Evolutionary conservation across 345 rosid genomes (phyloP).

Genomic region (Syzygium jambos): DNA sequence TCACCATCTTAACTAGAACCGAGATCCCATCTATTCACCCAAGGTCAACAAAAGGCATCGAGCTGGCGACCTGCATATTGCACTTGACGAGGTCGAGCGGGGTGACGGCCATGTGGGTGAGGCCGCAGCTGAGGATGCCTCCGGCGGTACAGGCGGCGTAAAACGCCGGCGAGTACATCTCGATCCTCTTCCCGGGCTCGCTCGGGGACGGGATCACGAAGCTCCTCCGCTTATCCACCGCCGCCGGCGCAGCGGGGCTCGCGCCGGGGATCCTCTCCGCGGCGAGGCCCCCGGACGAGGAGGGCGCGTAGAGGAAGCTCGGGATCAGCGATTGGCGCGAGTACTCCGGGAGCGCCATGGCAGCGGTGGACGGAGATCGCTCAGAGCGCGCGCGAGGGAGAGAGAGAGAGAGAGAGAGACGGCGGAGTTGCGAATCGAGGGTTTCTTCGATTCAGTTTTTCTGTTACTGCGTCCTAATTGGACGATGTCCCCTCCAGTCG

Average conservation of each 20-base stretch:
- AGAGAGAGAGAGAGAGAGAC: not conserved
- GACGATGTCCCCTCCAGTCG: not conserved
- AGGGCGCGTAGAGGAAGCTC: slow-evolving; percentile 50
- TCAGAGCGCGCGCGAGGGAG: not conserved
- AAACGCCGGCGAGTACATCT: slow-evolving; percentile 82
- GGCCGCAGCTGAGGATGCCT: slow-evolving; percentile 91
- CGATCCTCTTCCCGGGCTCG: slow-evolving; percentile 66
- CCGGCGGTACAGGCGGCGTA: slow-evolving; percentile 89
- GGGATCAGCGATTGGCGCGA: slow-evolving; percentile 51
- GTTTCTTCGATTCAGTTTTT: not conserved
- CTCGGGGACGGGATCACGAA: slow-evolving; percentile 48
- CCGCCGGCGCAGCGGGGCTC: not conserved
- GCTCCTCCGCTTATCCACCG: not conserved
- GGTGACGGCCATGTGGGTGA: slow-evolving; percentile 90
- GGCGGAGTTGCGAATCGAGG: slow-evolving; percentile 1
- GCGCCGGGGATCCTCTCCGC: slow-evolving; percentile 16
- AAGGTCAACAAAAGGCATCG: not conserved
- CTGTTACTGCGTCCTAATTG: not conserved
- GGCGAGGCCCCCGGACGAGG: slow-evolving; percentile 25
- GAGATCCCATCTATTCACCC: not conserved
- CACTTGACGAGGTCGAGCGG: slow-evolving; percentile 99
- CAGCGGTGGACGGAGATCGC: not conserved
- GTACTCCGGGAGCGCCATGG: slow-evolving; percentile 46
- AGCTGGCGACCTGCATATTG: slow-evolving; percentile 78
- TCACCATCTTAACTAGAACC: not conserved